Conservation (phyloP, 2,329 filamentous ascomycete genomes). For the Microsporum audouinii region DNA sequence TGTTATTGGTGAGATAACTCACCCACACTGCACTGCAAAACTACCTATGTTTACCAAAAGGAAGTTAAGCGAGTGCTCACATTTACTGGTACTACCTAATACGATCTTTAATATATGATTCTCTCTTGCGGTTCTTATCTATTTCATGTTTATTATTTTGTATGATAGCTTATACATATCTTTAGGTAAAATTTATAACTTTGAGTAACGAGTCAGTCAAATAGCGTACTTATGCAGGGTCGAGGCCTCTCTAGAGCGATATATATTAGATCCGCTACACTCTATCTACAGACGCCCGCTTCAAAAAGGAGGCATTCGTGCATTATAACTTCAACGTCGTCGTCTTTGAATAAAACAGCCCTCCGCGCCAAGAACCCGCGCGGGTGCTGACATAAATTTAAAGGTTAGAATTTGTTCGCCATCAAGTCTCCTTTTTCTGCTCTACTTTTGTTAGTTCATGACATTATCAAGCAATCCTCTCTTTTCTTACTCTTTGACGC, state of each 20-base stretch:
- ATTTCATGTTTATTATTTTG: background rate
- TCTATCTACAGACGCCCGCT: background rate
- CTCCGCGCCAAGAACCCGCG: background rate
- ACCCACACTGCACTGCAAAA: background rate
- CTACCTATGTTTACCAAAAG: background rate
- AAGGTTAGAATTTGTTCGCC: background rate
- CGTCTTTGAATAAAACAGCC: background rate
- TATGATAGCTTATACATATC: background rate
- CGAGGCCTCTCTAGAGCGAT: background rate
- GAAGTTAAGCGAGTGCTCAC: background rate
- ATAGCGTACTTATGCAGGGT: background rate
- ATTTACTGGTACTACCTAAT: conserved; percentile 1
- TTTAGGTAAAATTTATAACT: background rate
- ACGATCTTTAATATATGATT: conserved; percentile 2
- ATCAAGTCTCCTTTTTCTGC: background rate
- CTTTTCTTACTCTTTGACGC: background rate
- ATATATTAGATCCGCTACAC: background rate
- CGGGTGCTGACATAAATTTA: background rate
- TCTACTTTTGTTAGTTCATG: background rate
- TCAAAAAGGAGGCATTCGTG: background rate
- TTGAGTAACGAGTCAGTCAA: background rate
- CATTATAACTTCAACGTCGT: background rate
- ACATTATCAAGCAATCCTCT: background rate
- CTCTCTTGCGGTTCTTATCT: background rate
- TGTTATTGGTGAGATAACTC: background rate